Conservation (phyloP, 768 basidiomycete species). For the Mycena polygramma region DNA sequence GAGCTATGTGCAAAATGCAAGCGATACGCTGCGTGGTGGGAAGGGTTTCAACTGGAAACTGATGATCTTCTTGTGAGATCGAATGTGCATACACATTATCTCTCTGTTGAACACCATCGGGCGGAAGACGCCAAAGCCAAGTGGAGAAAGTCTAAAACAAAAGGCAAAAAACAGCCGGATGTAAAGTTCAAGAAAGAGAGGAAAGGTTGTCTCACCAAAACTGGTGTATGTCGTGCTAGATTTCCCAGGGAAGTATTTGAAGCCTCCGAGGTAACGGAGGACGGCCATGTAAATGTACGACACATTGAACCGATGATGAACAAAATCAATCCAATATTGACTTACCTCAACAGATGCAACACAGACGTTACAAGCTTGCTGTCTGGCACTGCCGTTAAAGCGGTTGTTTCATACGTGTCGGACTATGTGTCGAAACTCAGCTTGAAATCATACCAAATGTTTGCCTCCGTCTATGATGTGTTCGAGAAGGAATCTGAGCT, state of each 20-base stretch:
- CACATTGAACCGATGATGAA: no score
- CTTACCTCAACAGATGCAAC: background rate
- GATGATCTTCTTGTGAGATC: conserved; percentile 38
- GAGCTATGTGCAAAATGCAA: conserved; percentile 12
- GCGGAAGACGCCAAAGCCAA: background rate
- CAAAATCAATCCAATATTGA: no score
- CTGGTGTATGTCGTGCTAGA: no score
- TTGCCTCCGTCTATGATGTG: background rate
- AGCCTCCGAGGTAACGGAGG: no score
- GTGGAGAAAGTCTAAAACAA: conserved; percentile 8
- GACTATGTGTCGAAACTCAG: background rate
- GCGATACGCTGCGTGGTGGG: conserved; percentile 38
- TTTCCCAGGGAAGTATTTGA: no score
- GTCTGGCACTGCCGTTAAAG: background rate
- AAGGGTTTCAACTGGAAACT: conserved; percentile 20
- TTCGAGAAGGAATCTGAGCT: background rate
- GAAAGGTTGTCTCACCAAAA: conserved; percentile 24
- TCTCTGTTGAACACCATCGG: background rate
- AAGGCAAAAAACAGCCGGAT: background rate
- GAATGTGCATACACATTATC: conserved; percentile 38
- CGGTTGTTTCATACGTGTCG: conserved; percentile 2
- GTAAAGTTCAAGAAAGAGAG: background rate
- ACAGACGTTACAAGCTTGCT: background rate
- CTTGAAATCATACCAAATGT: background rate
- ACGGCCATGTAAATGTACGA: no score